phyloP scores from a whole-genome alignment of 129 eudicot species.

The Arctium minus region DNA sequence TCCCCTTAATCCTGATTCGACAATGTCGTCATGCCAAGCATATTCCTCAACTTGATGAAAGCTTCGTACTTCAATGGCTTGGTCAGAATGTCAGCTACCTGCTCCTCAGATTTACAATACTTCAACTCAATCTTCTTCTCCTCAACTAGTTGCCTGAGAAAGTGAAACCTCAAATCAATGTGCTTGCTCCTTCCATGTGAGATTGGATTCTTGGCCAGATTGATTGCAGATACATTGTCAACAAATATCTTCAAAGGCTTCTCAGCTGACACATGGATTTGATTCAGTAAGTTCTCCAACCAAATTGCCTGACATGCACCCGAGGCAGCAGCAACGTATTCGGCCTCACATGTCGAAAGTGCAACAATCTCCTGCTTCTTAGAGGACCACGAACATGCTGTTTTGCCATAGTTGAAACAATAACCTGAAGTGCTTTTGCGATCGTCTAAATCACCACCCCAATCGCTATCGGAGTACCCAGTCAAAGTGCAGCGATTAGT shows the following conservation, averaged over 20 bases:
- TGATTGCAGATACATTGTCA: background rate
- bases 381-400: background rate
- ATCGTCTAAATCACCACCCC: constrained; percentile 1
- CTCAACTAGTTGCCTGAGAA: background rate
- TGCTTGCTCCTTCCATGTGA: constrained; percentile 7
- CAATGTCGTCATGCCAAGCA: background rate
- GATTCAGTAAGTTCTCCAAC: background rate
- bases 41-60: background rate
- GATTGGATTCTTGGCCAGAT: background rate
- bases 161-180: background rate
- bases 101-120: background rate
- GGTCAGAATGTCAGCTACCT: background rate
- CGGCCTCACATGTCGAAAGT: background rate
- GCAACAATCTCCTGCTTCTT: background rate
- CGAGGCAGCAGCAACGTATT: background rate
- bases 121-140: background rate
- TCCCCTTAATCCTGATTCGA: constrained; percentile 17
- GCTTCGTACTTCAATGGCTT: constrained; percentile 2
- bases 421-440: background rate
- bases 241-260: background rate
- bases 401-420: background rate
- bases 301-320: constrained; percentile 6
- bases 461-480: background rate
- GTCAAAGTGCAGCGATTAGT: background rate
- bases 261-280: background rate